Conservation (phyloP, 2,329 filamentous ascomycete species). For the Monosporascus sp. region DNA sequence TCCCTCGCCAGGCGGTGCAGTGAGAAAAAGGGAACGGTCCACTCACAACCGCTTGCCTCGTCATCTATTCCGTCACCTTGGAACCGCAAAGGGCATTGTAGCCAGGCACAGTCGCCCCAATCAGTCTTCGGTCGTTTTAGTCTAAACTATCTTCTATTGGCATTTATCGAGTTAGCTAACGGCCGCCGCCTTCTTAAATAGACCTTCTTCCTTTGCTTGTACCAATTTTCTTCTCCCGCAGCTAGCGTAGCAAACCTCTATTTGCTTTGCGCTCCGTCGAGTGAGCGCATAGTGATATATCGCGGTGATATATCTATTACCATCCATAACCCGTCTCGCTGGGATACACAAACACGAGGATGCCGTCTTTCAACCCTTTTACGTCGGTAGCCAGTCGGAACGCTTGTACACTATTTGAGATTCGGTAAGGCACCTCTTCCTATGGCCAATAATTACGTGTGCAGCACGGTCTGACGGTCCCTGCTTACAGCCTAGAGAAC, state of each 20-base stretch:
- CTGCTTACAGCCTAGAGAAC: constrained; percentile 58
- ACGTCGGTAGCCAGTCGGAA: constrained; percentile 44
- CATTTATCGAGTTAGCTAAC: neutral
- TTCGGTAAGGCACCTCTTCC: constrained; percentile 40
- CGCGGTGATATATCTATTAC: neutral
- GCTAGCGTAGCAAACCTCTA: neutral
- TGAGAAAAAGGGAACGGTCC: too few relatives aligned
- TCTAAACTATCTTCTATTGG: neutral
- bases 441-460: constrained; percentile 1
- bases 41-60: too few relatives aligned
- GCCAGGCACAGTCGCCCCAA: constrained; percentile 10
- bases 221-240: neutral
- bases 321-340: neutral
- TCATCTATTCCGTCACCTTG: too few relatives aligned
- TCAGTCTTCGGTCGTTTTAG: constrained; percentile 3
- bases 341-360: constrained; percentile 23
- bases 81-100: neutral
- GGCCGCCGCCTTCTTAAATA: neutral
- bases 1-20: too few relatives aligned
- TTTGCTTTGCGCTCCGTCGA: constrained; percentile 5
- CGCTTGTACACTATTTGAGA: constrained; percentile 51
- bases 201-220: neutral
- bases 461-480: constrained; percentile 10
- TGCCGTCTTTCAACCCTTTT: constrained; percentile 54
- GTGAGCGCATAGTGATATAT: constrained; percentile 2